Evolutionary conservation across 148 eudicot genomes (phyloP).

Genomic region (Diospyros lotus): DNA sequence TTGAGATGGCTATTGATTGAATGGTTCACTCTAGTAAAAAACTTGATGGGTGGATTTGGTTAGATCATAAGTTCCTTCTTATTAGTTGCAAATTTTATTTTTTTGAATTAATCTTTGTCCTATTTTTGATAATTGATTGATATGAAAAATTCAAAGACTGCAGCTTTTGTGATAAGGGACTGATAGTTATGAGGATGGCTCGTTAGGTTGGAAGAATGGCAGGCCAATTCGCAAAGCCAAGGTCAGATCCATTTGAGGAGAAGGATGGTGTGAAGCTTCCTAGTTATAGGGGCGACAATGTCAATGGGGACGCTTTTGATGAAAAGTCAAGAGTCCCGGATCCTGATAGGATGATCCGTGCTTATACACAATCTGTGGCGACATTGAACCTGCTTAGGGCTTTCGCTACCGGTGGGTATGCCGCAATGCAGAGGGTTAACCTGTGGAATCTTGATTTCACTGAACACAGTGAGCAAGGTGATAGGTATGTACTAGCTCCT

Average conservation of each 20-base stretch:
- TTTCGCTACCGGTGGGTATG: constrained; percentile 73
- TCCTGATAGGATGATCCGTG: constrained; percentile 62
- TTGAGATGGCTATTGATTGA: neutral
- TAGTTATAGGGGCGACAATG: constrained; percentile 63
- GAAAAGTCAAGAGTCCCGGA: constrained; percentile 60
- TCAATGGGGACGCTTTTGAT: constrained; percentile 58
- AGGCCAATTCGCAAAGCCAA: constrained; percentile 72
- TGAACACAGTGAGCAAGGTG: constrained; percentile 63
- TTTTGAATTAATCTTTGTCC: no score
- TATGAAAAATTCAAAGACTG: no score
- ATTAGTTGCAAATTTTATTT: no score
- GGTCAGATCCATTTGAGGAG: constrained; percentile 63
- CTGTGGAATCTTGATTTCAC: constrained; percentile 71
- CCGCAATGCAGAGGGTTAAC: constrained; percentile 67
- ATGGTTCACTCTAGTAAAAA: neutral
- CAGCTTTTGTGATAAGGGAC: no score
- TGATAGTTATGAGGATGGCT: no score
- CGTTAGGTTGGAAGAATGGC: constrained; percentile 55
- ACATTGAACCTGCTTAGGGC: constrained; percentile 68
- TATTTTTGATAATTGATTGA: no score
- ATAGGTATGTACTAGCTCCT: constrained; percentile 30
- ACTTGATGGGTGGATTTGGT: neutral
- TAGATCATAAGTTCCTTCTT: neutral
- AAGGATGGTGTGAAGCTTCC: constrained; percentile 67
- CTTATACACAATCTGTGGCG: constrained; percentile 64